Base-by-base conservation (phyloP, 2,329 filamentous ascomycete species). In the Bertia moriformis region DNA sequence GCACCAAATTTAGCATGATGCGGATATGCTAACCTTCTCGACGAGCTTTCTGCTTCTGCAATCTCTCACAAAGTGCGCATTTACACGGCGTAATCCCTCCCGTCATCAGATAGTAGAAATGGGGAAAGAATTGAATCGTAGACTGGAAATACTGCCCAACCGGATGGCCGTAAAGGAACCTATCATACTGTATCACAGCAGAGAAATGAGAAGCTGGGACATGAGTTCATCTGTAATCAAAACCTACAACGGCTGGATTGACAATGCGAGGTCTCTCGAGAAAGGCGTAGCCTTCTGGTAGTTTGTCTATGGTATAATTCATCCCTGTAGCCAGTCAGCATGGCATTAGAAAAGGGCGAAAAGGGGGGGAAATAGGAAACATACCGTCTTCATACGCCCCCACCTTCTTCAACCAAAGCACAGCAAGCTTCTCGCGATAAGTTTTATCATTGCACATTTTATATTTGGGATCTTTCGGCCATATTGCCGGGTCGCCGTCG, bases 91-190 rank as follows among this genome's bases (percentile, higher is more conserved):
- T 53, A 4, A 49, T 52, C 32, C 53, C 54, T 38, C 63, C 59
- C 13, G 63, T 59, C 64, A 76, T 73, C 18, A 78, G 49, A 49
- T 65, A 61, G 38, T 62, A 54, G 49, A 78, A 77, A 43, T 79
- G 74, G 0, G 66, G 64, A 38, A 63, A 71, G 45, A 75, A 75
- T 3, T 65, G 55, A 15, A 61, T 61, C 0, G 66, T 61, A 0
- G 73, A 78, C 36, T 72, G 63, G 41, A 69, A 78, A 14, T 52
- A 55, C 37, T 56, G 55, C 4, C 63, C 62, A 4, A 54, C 52
- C 0, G 69, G 71, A 49, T 78, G 71, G 0, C 74, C 74, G 40
- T 61, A 77, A 0, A 78, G 53, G 40, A 69, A 74, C 38, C 65
- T 62, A 49, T 77, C 73, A 5, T 63, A 47, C 50, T 70, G 51